Base-by-base conservation (phyloP, 139 green algal species). In the Edaphochlamys debaryana region DNA sequence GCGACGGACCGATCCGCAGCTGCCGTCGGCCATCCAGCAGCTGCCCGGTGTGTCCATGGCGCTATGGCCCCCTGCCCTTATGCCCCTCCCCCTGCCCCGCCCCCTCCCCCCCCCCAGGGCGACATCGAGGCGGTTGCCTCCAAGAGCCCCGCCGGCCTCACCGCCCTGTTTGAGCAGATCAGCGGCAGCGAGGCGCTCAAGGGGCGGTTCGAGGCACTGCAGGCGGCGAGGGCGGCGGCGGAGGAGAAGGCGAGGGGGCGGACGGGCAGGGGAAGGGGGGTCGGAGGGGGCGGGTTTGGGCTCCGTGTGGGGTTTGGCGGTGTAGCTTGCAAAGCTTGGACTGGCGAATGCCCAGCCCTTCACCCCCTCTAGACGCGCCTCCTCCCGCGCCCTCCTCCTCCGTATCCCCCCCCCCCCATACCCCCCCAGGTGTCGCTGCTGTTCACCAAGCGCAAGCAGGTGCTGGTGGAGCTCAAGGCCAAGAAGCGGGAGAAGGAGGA, bases 401-500 rank as follows among this genome's bases (percentile, higher is more conserved):
- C 6, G 9, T 38, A 5, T 11, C 8, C 60, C 30, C 32, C 2
- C 41, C 15, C 2, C 22, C 32, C 17, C 34, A 0, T 7, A 34
- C 0, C 13, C 36, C 34, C 34, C 27, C 73, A 86, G 71, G 90
- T 92, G 41, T 83, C 84, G 45, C 72, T 94, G 67, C 77, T 94
- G 15, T 97, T 96, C 79, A 84, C 78, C n/a, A 95, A 94, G 82
- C 96, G 94, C 60, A 96, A 95, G 86, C 84, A 67, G 4, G 86
- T 98, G 40, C 79, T 85, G 29, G 84, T 85, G 36, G 97, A 99
- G 86, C 93, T 93, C 54, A 93, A 92, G 84, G 92, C 96, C 80
- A 98, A 98, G 86, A 98, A 98, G 89, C 96, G 98, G 76, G 96
- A 99, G 88, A 99, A 98, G 91, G 94, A 98, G 48, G 97, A 99